Conservation (phyloP, 2,329 filamentous ascomycete genomes). For the Fusarium sambucinum region DNA sequence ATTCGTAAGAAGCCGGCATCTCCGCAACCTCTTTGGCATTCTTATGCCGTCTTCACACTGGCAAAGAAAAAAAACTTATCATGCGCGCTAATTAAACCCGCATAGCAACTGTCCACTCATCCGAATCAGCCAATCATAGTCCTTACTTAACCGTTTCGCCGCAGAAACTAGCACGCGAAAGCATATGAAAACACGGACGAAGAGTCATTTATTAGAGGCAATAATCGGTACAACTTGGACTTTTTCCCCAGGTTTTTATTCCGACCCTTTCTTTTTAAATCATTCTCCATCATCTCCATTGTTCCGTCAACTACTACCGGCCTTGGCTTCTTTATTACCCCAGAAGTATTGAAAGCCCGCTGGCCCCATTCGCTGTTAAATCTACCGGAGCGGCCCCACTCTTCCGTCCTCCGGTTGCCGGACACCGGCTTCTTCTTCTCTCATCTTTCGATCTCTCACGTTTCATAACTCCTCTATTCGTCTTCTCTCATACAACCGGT, state of each 20-base stretch:
- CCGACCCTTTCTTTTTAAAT: background rate
- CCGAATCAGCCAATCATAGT: constrained; percentile 46
- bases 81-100: constrained; percentile 32
- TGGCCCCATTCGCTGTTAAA: constrained; percentile 5
- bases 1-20: constrained; percentile 19
- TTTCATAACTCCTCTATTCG: constrained; percentile 11
- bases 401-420: constrained; percentile 35
- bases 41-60: background rate
- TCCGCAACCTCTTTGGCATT: constrained; percentile 27
- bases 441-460: constrained; percentile 6
- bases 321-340: constrained; percentile 22
- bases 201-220: constrained; percentile 38
- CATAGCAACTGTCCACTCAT: constrained; percentile 38
- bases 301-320: constrained; percentile 6
- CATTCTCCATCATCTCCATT: constrained; percentile 26
- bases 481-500: background rate
- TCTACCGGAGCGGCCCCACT: constrained; percentile 43
- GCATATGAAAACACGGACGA: constrained; percentile 20
- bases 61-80: constrained; percentile 15
- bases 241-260: constrained; percentile 17
- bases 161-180: constrained; percentile 37
- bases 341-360: constrained; percentile 1
- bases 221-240: constrained; percentile 5
- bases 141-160: constrained; percentile 42
- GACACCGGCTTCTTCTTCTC: constrained; percentile 26